Evolutionary conservation across 1,284 basidiomycete species (phyloP), one percentile per base, ranked within the genome.

Genomic region (Ceraceosorus guamensis): DNA sequence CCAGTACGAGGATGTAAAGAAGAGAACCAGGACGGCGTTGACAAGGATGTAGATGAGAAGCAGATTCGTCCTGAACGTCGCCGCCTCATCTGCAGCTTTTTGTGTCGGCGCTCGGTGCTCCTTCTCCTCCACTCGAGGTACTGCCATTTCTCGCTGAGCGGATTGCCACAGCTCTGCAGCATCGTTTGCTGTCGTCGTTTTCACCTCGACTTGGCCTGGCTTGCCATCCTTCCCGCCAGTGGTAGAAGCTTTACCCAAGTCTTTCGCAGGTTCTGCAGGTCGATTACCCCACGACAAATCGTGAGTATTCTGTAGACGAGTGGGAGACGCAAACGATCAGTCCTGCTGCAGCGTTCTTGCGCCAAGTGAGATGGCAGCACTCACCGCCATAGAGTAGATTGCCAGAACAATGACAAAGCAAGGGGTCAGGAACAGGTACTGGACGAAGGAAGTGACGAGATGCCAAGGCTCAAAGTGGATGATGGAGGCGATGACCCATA

Each of bases 401-500:
- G 88, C 83, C 83, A 59, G 55, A 46, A 46, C 31, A 79, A 91
- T 91, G 75, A 91, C 87, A 76, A 91, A 79, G 30, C 72, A 73
- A 2, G 78, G 78, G 83, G 84, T 79, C 68, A 79, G 59, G 55
- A 63, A 46, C 5, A 66, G 52, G 56, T 70, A 70, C 41, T 71
- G 87, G 49, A 84, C 63, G 81, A 93, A 91, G 54, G 85, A 89
- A 18, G 89, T 91, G 79, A 92, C 82, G 87, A 92, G 89, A 80
- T 92, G 90, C 88, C 88, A 92, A 0, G 89, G 89, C 71, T 92
- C 90, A 47, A 88, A 79, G 78, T 91, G 87, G 78, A 92, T 84
- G 75, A 91, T 81, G 3, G 88, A 91, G 55, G 85, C 83, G 75
- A 92, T 76, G 75, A 93, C 82, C 81, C 92, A 92, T 51, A 92